Percentiles rank a stretch among this genome's conserved stretches.
phyloP scores from a whole-genome alignment of 306 rosid genomes.

The Cucurbita moschata region DNA sequence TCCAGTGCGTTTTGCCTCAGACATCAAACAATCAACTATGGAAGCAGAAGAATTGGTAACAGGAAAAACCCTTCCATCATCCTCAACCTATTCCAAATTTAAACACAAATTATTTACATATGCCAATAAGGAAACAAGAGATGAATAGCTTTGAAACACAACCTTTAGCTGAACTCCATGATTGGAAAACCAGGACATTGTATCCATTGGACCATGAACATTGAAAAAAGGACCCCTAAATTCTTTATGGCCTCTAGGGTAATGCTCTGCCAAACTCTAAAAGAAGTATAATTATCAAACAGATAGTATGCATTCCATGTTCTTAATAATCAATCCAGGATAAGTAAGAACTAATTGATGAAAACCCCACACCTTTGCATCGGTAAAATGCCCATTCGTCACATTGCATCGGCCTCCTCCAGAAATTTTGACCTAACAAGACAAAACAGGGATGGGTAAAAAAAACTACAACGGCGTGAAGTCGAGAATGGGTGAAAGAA shows the following conservation, averaged over 20 bases:
- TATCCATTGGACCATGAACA: constrained; percentile 54
- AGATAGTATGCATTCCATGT: background rate
- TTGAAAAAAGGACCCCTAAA: constrained; percentile 76
- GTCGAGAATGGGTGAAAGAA: background rate
- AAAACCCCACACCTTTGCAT: constrained; percentile 34
- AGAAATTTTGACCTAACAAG: constrained; percentile 57
- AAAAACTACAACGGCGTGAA: background rate
- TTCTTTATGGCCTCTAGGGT: constrained; percentile 90
- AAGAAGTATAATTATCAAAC: background rate
- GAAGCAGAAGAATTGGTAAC: constrained; percentile 81
- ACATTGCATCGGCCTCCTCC: constrained; percentile 97
- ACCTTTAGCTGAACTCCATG: constrained; percentile 93
- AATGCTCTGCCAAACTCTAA: constrained; percentile 81
- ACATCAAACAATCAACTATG: constrained; percentile 70
- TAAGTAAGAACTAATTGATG: background rate
- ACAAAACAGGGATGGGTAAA: background rate
- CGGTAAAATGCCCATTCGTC: constrained; percentile 70
- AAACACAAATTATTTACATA: constrained; percentile 14
- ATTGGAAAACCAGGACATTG: constrained; percentile 89
- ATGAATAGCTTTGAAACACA: constrained; percentile 5
- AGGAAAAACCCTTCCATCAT: constrained; percentile 92
- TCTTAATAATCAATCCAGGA: background rate
- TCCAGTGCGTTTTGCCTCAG: constrained; percentile 44
- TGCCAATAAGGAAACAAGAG: constrained; percentile 8
- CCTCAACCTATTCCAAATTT: constrained; percentile 44